Evolutionary conservation across 305 asterid species (phyloP).

Genomic region (Galium porrigens): DNA sequence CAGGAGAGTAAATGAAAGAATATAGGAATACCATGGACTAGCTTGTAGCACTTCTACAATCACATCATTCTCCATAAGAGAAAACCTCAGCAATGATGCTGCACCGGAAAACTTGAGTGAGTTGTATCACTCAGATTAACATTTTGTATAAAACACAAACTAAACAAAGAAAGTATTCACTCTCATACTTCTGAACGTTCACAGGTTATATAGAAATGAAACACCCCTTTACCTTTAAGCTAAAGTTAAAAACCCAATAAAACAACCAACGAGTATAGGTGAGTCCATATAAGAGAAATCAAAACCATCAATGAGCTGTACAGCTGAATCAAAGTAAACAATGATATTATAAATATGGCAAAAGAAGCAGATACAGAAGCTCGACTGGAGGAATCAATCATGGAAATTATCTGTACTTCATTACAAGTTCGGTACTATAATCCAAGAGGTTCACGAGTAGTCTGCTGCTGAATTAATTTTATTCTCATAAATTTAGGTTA

Average conservation of each 20-base stretch:
- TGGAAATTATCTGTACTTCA: not conserved
- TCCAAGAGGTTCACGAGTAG: not conserved
- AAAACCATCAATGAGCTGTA: not conserved
- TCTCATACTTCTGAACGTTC: not conserved
- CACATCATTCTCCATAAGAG: constrained; percentile 1
- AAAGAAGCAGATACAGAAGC: not conserved
- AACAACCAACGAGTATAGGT: not conserved
- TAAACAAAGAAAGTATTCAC: too few relatives aligned
- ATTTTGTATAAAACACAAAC: not conserved
- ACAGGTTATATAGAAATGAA: not conserved
- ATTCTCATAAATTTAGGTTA: not conserved
- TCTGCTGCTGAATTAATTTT: not conserved
- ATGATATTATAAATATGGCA: not conserved
- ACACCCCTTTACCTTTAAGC: not conserved
- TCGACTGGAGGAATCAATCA: not conserved
- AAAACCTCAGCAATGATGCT: constrained; percentile 14
- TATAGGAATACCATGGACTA: constrained; percentile 14
- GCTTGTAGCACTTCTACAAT: constrained; percentile 14
- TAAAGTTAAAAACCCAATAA: not conserved
- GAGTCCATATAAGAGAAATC: not conserved
- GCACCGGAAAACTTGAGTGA: constrained; percentile 10
- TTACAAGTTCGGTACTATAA: not conserved
- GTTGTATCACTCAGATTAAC: constrained; percentile 1
- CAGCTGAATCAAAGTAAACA: not conserved
- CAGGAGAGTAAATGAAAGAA: constrained; percentile 10